Base-by-base conservation (phyloP, 192 early-diverging fungal genomes). In the Coemansia sp. region DNA sequence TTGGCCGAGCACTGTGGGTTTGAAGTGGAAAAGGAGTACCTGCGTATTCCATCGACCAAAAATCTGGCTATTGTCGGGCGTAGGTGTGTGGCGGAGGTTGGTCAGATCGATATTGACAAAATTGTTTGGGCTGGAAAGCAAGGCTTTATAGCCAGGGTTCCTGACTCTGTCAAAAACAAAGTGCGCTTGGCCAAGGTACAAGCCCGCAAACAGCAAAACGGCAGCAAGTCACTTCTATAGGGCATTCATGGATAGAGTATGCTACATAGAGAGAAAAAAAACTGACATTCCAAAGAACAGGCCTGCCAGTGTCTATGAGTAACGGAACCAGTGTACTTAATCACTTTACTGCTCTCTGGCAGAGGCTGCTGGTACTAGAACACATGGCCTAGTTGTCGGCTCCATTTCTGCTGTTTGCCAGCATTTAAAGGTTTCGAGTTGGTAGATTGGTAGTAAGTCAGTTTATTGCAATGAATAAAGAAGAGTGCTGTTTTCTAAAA, bases 31-130 rank as follows among this genome's bases (percentile, higher is more conserved):
- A 79, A 83, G 38, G 92, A 93, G 66, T 77, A 77, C 46, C 60
- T 93, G 46, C 71, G 92, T 34, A 93, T 93, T 11, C 92, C 92
- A 0, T 91, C 89, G n/a, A 91, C 92, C 16, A 91, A 91, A 50
- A 92, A 93, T 48, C 76, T 91, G 46, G 89, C 88, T 1, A 69
- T 93, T 1, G 70, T 93, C 37, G 91, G 92, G 14, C 79, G 81
- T n/a, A 45, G 46, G 14, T 63, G 74, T 8, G 69, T 58, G 0
- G 38, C 14, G 28, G 36, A 57, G 24, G 60, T 42, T 21, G 24
- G 45, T 26, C 60, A 33, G 10, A 21, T 33, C 9, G 39, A 60
- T 28, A 60, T 70, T 38, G 55, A 56, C 14, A 10, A 13, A 2
- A 58, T 74, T n/a, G 18, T 53, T 10, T 40, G 58, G 10, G 46